A percentile compares a stretch with the other conserved stretches of the same genome.
phyloP scores from a whole-genome alignment of 2,329 filamentous ascomycete genomes.

The Colletotrichum eleusines region DNA sequence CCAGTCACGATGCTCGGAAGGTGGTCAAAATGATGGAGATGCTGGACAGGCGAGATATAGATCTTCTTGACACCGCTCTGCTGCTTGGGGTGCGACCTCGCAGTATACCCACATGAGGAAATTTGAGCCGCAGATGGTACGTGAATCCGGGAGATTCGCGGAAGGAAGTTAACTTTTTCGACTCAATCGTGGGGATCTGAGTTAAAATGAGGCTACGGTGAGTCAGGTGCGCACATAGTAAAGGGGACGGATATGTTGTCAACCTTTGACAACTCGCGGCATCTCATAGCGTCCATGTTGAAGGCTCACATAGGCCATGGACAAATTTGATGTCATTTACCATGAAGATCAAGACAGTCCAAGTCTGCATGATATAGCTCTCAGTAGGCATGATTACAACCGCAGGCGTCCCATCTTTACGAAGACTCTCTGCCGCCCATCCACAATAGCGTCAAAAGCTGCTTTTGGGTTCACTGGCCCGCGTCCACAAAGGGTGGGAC shows the following conservation, averaged over 20 bases:
- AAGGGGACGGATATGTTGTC: not conserved
- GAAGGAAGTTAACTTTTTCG: not conserved
- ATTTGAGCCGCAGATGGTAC: not conserved
- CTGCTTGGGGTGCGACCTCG: not conserved
- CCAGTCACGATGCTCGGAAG: conserved; percentile 6
- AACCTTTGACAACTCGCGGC: not conserved
- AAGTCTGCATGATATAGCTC: not conserved
- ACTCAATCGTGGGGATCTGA: not conserved
- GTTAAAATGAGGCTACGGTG: not conserved
- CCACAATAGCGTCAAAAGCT: not conserved
- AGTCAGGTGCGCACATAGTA: not conserved
- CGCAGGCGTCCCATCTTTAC: not conserved
- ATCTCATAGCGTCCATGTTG: not conserved
- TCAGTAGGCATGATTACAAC: not conserved
- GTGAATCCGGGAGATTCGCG: not conserved
- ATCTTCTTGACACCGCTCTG: not conserved
- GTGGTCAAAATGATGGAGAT: not conserved
- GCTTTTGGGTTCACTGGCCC: not conserved
- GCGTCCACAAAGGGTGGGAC: not conserved
- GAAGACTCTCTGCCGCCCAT: not conserved
- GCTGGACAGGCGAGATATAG: conserved; percentile 1
- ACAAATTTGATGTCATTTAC: not conserved
- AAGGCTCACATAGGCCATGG: not conserved
- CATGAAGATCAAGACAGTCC: not conserved
- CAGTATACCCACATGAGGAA: not conserved